Base-by-base conservation (phyloP, 2,329 filamentous ascomycete genomes). In the Lachnellula occidentalis region DNA sequence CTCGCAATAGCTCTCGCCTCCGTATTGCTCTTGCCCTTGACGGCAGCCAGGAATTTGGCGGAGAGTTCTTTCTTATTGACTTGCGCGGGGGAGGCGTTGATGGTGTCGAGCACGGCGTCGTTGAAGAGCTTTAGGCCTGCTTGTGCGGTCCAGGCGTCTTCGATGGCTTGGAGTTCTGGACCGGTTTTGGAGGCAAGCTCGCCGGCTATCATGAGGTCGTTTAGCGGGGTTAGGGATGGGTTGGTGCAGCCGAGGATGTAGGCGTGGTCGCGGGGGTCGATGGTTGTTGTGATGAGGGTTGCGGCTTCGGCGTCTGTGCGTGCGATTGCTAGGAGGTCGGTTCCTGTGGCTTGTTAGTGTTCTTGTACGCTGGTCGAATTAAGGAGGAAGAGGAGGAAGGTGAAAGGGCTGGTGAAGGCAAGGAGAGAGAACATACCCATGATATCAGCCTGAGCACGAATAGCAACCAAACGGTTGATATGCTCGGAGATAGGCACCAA, bases 281-380 rank as follows among this genome's bases (percentile, higher is more conserved):
- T 96, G 66, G 90, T 96, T 34, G 90, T 92, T 60, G 90, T 95
- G 77, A 99, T 95, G 66, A 99, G 86, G 4, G 94, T 99, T 34
- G 94, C 94, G 51, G 94, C 94, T 78, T 99, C 94, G 64, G 94
- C 95, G 74, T 99, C 94, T 56, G 94, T 99, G 67, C 94, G 87
- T 51, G 94, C 94, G 61, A 99, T 85, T 63, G 90, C 90, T 39
- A 99, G 76, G 58, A 99, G 86, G 69, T 99, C 90, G 59, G 84
- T 81, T 61, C 89, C 84, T 88, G 58, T 21, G 14, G 19, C 14
- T 39, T 15, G 31, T 49, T 54, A 58, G 55, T 45, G 48, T 21
- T 36, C 69, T 64, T 37, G 24, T 12, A n/a, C 48, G 50, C n/a
- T 21, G 3, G 3, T 22, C 19, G 48, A 45, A 31, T 8, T n/a